Percentiles rank a stretch among this genome's conserved stretches.
Evolutionary conservation across 768 basidiomycete genomes (phyloP).

Genomic region (Tylopilus sp.): DNA sequence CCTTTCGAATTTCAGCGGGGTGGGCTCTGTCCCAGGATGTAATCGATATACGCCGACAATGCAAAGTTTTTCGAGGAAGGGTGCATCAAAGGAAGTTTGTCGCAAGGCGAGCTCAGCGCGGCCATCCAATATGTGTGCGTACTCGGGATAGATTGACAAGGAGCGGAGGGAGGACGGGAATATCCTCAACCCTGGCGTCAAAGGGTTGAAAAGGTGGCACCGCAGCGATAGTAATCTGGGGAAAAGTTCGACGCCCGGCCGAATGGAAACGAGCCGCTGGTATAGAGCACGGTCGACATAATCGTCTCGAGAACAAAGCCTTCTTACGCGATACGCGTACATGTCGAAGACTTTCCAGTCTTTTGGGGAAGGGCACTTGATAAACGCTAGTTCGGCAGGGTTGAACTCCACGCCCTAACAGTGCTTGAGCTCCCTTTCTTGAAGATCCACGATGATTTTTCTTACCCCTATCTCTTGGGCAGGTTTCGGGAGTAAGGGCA

Average conservation of each 20-base stretch:
- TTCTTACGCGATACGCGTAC: constrained; percentile 17
- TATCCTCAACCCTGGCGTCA: constrained; percentile 7
- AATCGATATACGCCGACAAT: constrained; percentile 4
- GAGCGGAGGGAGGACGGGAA: constrained; percentile 16
- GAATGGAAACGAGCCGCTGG: constrained; percentile 15
- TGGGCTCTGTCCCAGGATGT: background rate
- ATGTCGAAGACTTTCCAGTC: constrained; percentile 16
- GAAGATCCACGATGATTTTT: background rate
- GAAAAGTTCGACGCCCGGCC: constrained; percentile 7
- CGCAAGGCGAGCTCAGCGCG: constrained; percentile 14
- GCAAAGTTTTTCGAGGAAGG: constrained; percentile 9
- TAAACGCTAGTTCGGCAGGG: background rate
- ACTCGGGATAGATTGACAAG: constrained; percentile 11
- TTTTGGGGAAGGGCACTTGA: constrained; percentile 11
- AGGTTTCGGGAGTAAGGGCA: constrained; percentile 10
- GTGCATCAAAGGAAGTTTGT: constrained; percentile 15
- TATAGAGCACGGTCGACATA: constrained; percentile 15
- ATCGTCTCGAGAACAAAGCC: background rate
- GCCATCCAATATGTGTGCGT: constrained; percentile 7
- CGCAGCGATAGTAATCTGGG: constrained; percentile 11
- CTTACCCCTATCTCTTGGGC: constrained; percentile 14
- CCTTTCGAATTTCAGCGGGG: constrained; percentile 5
- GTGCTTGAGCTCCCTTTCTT: background rate
- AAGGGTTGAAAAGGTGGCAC: constrained; percentile 10
- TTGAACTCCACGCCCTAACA: constrained; percentile 4